Base-by-base conservation (phyloP, 2,329 filamentous ascomycete species). In the Capronia coronata region DNA sequence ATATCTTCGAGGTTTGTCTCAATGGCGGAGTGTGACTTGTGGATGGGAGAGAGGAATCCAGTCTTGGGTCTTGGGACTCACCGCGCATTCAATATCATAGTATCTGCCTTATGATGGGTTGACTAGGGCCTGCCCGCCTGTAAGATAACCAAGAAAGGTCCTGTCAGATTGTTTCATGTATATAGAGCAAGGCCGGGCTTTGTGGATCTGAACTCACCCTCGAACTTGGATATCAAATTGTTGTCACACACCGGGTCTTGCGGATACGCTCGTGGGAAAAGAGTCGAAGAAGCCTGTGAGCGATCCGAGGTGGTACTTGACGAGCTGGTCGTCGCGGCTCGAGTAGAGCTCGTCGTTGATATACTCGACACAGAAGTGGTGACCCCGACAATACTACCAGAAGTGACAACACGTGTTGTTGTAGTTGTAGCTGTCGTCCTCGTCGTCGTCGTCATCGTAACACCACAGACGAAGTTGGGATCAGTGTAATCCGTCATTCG, bases 401-500 rank as follows among this genome's bases (percentile, higher is more conserved):
- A 6, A 27, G 25, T 27, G 25, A n/a, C n/a, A n/a, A n/a, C n/a
- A n/a, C n/a, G n/a, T n/a, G 25, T 27, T 10, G 25, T 2, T 9
- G 22, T n/a, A 1, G 37, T 41, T n/a, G 37, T 30, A 19, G 35
- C 16, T 16, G 45, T 21, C 14, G 25, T 40, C 27, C 3, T 22
- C 23, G 23, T 23, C 8, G n/a, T 34, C 8, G 43, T 35, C 4
- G 29, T 46, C n/a, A 14, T 14, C 21, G 9, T 13, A 21, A 16
- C 32, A 14, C 6, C 11, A 45, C 49, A 52, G 13, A 48, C 14
- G 40, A 52, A 52, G 25, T 23, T 52, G 16, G 49, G 41, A 34
- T 52, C 34, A 22, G 14, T 39, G 30, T 56, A 56, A 35, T 56
- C 53, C 4, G 51, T 49, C 48, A 54, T 52, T 14, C 25, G 38